Conservation (phyloP, 441 rosid genomes). For the Arabidopsis hybrid region DNA sequence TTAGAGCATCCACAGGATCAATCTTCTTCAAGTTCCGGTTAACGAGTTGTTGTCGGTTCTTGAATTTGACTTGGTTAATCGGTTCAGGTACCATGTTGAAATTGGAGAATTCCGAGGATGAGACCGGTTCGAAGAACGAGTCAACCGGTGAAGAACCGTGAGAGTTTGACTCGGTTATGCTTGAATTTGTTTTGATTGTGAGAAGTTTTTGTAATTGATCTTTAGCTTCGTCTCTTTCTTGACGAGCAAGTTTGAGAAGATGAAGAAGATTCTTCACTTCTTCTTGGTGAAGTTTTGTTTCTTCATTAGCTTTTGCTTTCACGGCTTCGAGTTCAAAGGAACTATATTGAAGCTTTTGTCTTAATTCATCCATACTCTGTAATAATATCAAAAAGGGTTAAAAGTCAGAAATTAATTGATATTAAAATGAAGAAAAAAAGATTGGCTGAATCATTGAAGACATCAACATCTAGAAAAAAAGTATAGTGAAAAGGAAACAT, state of each 20-base stretch:
- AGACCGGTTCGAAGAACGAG: constrained; percentile 72
- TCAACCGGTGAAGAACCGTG: constrained; percentile 73
- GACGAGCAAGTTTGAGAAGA: constrained; percentile 63
- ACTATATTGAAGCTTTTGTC: constrained; percentile 69
- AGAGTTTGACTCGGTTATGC: constrained; percentile 82
- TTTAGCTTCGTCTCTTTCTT: constrained; percentile 88
- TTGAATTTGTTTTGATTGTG: constrained; percentile 65
- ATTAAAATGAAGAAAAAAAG: neutral
- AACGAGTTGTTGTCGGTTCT: constrained; percentile 37
- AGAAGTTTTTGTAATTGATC: constrained; percentile 63
- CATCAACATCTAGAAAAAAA: constrained; percentile 31
- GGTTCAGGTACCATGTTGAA: constrained; percentile 62
- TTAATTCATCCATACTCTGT: constrained; percentile 71
- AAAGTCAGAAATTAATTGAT: constrained; percentile 24
- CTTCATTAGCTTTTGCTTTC: constrained; percentile 66
- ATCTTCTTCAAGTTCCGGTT: constrained; percentile 41
- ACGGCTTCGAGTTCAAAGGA: constrained; percentile 65
- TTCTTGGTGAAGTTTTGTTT: constrained; percentile 58
- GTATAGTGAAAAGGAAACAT: constrained; percentile 12
- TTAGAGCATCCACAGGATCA: constrained; percentile 51
- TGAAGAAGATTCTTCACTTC: constrained; percentile 52
- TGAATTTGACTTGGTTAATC: constrained; percentile 43
- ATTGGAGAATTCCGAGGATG: constrained; percentile 76
- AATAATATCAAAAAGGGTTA: constrained; percentile 14
- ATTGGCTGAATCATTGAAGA: constrained; percentile 34